A percentile compares a stretch with the other conserved stretches of the same genome.
Conservation (phyloP, 1,284 basidiomycete genomes). For the Somion occarium region DNA sequence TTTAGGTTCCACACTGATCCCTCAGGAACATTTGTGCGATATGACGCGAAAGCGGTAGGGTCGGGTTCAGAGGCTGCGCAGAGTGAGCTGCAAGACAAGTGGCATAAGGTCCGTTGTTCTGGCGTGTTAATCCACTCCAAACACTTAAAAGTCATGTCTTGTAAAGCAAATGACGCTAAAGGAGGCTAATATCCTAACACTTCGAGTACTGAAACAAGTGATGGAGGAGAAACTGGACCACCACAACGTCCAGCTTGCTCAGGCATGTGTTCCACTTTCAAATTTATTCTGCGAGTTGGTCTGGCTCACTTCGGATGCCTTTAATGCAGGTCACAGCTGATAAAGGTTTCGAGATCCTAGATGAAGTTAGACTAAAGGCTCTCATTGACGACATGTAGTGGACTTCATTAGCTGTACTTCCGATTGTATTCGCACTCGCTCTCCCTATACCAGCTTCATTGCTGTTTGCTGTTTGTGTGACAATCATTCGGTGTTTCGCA, state of each 20-base stretch:
- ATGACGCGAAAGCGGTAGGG: slow-evolving; percentile 98
- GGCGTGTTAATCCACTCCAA: background rate
- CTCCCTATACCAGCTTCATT: too few relatives aligned
- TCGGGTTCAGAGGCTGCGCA: slow-evolving; percentile 98
- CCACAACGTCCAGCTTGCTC: slow-evolving; percentile 96
- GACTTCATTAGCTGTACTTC: slow-evolving; percentile 7
- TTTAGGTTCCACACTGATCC: slow-evolving; percentile 95
- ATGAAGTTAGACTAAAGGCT: slow-evolving; percentile 71
- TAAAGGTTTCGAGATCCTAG: slow-evolving; percentile 81
- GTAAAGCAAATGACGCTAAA: slow-evolving; percentile 87
- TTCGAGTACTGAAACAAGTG: slow-evolving; percentile 95
- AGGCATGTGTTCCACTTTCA: slow-evolving; percentile 44
- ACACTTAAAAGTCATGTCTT: background rate
- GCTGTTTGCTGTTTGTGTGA: too few relatives aligned
- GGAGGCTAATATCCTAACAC: slow-evolving; percentile 84
- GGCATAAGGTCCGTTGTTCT: slow-evolving; percentile 72
- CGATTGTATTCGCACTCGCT: slow-evolving; percentile 1
- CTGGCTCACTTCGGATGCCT: too few relatives aligned
- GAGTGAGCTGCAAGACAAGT: slow-evolving; percentile 95
- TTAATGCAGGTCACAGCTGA: slow-evolving; percentile 60
- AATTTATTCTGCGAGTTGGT: slow-evolving; percentile 7
- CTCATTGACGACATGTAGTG: slow-evolving; percentile 75
- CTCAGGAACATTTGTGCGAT: slow-evolving; percentile 96
- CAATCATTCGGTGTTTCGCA: too few relatives aligned
- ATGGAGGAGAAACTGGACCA: slow-evolving; percentile 99